Percentiles rank a stretch among this genome's conserved stretches.
Evolutionary conservation across 108 stramenopile genomes (phyloP).

Genomic region (Cyclotella sp.): DNA sequence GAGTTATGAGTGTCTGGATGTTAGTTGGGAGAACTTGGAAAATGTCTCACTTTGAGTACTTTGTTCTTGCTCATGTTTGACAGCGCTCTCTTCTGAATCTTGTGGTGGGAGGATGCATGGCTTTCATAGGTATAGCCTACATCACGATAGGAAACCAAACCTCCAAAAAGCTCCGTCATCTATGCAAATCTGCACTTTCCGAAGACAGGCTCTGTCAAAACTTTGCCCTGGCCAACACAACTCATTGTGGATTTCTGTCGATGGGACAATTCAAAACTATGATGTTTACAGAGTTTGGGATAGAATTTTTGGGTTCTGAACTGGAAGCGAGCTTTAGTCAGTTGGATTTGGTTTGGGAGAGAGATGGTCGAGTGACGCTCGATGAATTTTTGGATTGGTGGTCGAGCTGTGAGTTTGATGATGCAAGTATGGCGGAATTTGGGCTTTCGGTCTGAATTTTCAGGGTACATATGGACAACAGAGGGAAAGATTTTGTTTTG

Average conservation of each 20-base stretch:
- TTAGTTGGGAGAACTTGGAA: not conserved
- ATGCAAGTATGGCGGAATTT: constrained; percentile 19
- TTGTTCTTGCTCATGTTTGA: not conserved
- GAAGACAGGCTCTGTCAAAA: constrained; percentile 39
- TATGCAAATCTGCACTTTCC: constrained; percentile 46
- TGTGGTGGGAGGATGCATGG: constrained; percentile 54
- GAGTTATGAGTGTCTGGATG: too few relatives aligned
- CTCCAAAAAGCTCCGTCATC: constrained; percentile 46
- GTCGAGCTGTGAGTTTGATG: constrained; percentile 25
- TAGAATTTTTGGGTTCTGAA: constrained; percentile 7
- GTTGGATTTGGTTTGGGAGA: constrained; percentile 7
- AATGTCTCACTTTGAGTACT: not conserved
- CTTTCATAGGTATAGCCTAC: constrained; percentile 56
- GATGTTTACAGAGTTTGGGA: constrained; percentile 12
- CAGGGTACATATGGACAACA: too few relatives aligned
- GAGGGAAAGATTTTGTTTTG: too few relatives aligned
- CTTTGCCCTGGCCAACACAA: constrained; percentile 48
- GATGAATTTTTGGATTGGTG: constrained; percentile 35
- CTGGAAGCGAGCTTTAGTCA: constrained; percentile 25
- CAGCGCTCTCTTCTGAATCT: constrained; percentile 3
- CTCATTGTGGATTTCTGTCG: constrained; percentile 41
- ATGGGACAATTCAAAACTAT: constrained; percentile 48
- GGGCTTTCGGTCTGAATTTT: constrained; percentile 18
- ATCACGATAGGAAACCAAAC: constrained; percentile 52
- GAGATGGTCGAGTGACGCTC: constrained; percentile 18